Base-by-base conservation (phyloP, 129 eudicot genomes). In the Logfia minima region DNA sequence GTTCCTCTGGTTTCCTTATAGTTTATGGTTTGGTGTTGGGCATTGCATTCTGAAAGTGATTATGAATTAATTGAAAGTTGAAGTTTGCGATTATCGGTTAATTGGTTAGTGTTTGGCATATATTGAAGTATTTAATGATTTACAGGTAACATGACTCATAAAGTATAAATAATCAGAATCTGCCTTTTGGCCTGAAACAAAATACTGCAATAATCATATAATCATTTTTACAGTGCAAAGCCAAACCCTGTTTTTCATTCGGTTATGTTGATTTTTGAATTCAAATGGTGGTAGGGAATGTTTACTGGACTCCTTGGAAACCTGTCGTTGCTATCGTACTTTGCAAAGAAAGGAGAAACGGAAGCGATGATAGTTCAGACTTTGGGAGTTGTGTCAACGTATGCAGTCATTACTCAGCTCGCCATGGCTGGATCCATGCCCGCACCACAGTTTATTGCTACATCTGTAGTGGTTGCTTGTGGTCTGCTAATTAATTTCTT, bases 341-440 rank as follows among this genome's bases (percentile, higher is more conserved):
- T 95, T 67, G 92, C 90, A 39, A 91, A 91, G 82, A 95, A 91
- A 84, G 90, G 81, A 86, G 99, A 95, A 75, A 84, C 90, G 4
- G 99, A 95, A 68, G 99, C 88, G 23, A 88, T 88, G 72, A 82
- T 89, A 35, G 97, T 95, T 78, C 99, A 95, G 58, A 89, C 92
- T 14, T 53, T 95, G 66, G 99, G 99, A 68, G 99, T 91, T 71
- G 73, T 95, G 64, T 81, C 99, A 34, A 91, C 83, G 29, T 95
- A 85, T 45, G 85, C 82, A 3, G 97, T 95, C 74, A 89, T 95
- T 37, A 59, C 86, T 68, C 99, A 95, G 85, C 86, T 95, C 26
- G 97, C 97, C 39, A 87, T 91, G 87, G 99, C 92, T 67, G 89
- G 85, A 81, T 93, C 99, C 68, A 95, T 95, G 99, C 99, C 99